Base-by-base conservation (phyloP, 2,329 filamentous ascomycete genomes). In the Fusarium chlamydosporum region DNA sequence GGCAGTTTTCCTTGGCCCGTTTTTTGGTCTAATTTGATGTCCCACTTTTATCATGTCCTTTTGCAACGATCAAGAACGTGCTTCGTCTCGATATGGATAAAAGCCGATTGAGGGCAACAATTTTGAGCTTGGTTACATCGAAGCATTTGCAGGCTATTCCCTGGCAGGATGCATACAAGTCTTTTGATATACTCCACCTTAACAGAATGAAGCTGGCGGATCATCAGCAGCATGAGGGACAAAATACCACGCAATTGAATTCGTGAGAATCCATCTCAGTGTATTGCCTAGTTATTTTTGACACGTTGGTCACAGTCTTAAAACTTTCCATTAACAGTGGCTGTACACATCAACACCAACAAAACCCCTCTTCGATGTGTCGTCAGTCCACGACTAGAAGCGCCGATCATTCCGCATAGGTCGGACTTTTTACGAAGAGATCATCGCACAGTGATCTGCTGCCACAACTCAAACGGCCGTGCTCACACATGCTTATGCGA, bases 401-500 rank as follows among this genome's bases (percentile, higher is more conserved):
- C 41, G 67, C 67, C 53, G 67, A 69, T 69, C 67, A 47, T 59
- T 41, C 61, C 48, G 26, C 52, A 52, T 23, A 47, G 46, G 55
- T 62, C 55, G 46, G 55, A 55, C 55, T 50, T 26, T 53, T 54
- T 59, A 56, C 38, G 43, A 70, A 67, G 40, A 51, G 62, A 70
- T 65, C 58, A 51, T 60, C 56, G 59, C 67, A 63, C 50, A 54
- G 50, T 70, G 67, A 69, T 69, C 67, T 62, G 29, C 56, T 67
- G 53, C 57, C 67, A 70, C 67, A 54, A 70, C 55, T 61, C 56
- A 70, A 65, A 65, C 51, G 67, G 51, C 67, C 53, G 38, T 56
- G 56, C 66, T 61, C 55, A 61, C 37, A 41, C 65, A 68, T 70
- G 67, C 67, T 67, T 56, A 64, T 64, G 57, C 52, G 42, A 52